Conservation (phyloP, 2,329 filamentous ascomycete genomes). For the Plectosphaerella plurivora region DNA sequence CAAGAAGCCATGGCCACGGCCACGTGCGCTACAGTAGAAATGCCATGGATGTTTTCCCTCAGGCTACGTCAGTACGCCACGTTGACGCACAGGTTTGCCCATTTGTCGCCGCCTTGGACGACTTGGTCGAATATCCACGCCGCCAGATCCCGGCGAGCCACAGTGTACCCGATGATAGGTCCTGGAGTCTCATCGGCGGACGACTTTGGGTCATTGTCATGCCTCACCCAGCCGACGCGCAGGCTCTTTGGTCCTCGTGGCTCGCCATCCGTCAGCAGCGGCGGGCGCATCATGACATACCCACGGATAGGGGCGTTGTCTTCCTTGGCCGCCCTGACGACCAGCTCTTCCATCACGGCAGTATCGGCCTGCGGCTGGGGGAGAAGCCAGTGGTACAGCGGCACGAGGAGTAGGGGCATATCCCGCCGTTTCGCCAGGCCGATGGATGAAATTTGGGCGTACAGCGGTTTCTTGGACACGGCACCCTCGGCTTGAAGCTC, state of each 20-base stretch:
- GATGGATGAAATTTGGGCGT: slow-evolving; percentile 2
- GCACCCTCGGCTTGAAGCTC: background rate
- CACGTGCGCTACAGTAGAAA: too few relatives aligned
- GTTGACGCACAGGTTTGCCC: background rate
- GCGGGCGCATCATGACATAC: slow-evolving; percentile 3
- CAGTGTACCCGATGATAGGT: background rate
- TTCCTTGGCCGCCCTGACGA: background rate
- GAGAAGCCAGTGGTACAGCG: slow-evolving; percentile 5
- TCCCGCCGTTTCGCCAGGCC: background rate
- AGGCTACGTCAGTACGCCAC: background rate
- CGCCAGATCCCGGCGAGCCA: background rate
- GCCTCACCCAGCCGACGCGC: slow-evolving; percentile 3
- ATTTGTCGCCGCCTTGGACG: background rate
- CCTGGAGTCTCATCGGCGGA: background rate
- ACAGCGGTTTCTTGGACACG: background rate
- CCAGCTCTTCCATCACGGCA: background rate
- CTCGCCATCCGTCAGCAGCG: slow-evolving; percentile 2
- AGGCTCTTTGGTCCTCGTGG: background rate
- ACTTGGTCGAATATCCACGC: slow-evolving; percentile 7
- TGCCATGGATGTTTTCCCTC: too few relatives aligned
- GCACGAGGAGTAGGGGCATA: background rate
- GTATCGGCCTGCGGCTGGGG: background rate
- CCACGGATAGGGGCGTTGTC: background rate
- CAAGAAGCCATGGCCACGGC: too few relatives aligned
- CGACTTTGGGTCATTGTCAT: background rate